Percentiles rank a stretch among this genome's conserved stretches.
phyloP scores from a whole-genome alignment of 345 rosid species.

The Gossypium anomalum region DNA sequence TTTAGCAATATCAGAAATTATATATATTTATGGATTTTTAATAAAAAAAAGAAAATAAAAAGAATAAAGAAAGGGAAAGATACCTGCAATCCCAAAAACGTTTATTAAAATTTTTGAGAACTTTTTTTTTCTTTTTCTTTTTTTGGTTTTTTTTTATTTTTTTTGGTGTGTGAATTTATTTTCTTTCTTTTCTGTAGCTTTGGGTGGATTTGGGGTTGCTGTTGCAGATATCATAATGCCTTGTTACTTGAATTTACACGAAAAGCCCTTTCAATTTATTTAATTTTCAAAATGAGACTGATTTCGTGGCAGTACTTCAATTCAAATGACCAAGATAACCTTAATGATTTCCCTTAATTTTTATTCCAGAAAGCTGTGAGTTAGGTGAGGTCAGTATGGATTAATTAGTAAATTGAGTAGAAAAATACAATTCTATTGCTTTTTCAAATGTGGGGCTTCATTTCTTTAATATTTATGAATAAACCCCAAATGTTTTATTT shows the following conservation, averaged over 20 bases:
- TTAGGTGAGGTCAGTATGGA: neutral
- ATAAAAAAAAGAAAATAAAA: neutral
- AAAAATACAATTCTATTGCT: too few relatives aligned
- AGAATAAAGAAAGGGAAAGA: slow-evolving; percentile 1
- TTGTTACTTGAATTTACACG: slow-evolving; percentile 14
- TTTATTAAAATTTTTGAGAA: slow-evolving; percentile 12
- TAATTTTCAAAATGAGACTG: slow-evolving; percentile 8
- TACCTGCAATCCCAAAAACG: slow-evolving; percentile 28
- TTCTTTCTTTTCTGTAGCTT: slow-evolving; percentile 7
- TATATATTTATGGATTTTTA: neutral
- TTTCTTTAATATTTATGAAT: neutral
- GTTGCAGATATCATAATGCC: slow-evolving; percentile 27
- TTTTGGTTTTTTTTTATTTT: neutral
- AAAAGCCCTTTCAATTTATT: slow-evolving; percentile 13
- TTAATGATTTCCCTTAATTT: neutral
- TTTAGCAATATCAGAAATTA: slow-evolving; percentile 15
- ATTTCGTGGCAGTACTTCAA: neutral
- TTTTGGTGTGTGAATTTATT: neutral
- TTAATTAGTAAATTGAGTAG: neutral
- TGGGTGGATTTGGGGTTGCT: slow-evolving; percentile 28
- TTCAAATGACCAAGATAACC: neutral
- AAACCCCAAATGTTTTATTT: neutral
- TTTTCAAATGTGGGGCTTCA: neutral
- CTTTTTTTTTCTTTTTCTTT: neutral
- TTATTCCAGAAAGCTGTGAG: neutral